Evolutionary conservation across 768 basidiomycete genomes (phyloP).

Genomic region (Melanogaster broomeanus): DNA sequence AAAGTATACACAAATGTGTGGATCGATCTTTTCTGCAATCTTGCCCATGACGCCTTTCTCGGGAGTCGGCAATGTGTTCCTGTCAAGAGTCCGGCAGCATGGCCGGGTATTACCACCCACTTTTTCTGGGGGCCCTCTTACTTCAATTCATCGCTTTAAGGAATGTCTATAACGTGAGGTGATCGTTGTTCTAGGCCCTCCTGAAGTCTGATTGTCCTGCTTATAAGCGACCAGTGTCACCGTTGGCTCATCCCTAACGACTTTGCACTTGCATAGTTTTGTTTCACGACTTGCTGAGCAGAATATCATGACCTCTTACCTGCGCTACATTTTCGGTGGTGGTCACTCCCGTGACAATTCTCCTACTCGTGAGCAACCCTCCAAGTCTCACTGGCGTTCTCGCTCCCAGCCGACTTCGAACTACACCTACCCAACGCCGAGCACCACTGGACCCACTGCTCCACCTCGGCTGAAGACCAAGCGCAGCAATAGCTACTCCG

Average conservation of each 20-base stretch:
- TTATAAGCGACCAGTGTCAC: constrained; percentile 19
- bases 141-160: constrained; percentile 30
- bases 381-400: constrained; percentile 47
- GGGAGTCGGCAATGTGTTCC: constrained; percentile 22
- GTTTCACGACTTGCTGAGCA: constrained; percentile 19
- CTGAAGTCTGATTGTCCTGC: constrained; percentile 16
- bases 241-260: constrained; percentile 15
- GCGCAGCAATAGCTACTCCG: constrained; percentile 41
- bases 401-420: constrained; percentile 39
- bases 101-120: constrained; percentile 13
- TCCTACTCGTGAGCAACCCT: constrained; percentile 24
- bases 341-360: constrained; percentile 25
- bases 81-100: constrained; percentile 15
- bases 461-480: constrained; percentile 38
- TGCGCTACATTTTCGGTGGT: constrained; percentile 49
- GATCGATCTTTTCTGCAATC: constrained; percentile 17
- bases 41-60: constrained; percentile 13
- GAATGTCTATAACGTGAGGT: constrained; percentile 22
- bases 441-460: constrained; percentile 35
- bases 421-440: constrained; percentile 42
- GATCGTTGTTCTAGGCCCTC: constrained; percentile 21
- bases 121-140: constrained; percentile 36
- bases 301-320: constrained; percentile 47
- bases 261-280: constrained; percentile 3
- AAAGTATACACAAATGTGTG: constrained; percentile 7